Percentiles rank a stretch among this genome's conserved stretches.
These are phyloP conservation scores for Lupinus albus DNA, from an alignment of 306 rosid genomes.

Conservation along the genomic window DNA sequence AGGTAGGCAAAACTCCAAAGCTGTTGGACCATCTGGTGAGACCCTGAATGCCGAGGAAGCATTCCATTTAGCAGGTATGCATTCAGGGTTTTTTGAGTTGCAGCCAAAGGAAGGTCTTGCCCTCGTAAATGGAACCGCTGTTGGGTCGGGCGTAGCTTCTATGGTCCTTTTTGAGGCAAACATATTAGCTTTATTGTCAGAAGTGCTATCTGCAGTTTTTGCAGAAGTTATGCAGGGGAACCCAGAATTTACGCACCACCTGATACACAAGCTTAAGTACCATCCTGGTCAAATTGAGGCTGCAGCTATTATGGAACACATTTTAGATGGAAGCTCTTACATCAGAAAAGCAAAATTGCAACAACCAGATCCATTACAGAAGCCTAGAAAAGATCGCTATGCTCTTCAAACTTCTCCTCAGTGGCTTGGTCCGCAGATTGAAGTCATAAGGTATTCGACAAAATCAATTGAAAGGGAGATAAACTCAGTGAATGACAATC, in stretches of 20 bases:
- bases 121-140: constrained; percentile 51
- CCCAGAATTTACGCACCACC: constrained; percentile 49
- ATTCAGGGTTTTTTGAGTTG: constrained; percentile 44
- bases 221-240: constrained; percentile 53
- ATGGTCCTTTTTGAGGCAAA: constrained; percentile 52
- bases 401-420: constrained; percentile 60
- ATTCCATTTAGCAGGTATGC: constrained; percentile 45
- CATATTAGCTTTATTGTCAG: constrained; percentile 46
- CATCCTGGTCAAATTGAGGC: constrained; percentile 59
- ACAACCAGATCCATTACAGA: constrained; percentile 46
- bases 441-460: constrained; percentile 48
- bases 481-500: constrained; percentile 57
- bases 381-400: constrained; percentile 53
- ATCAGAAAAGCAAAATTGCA: constrained; percentile 36
- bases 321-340: constrained; percentile 53
- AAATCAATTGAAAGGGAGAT: constrained; percentile 54
- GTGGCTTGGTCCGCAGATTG: constrained; percentile 60
- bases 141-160: constrained; percentile 52
- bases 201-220: constrained; percentile 50
- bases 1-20: constrained; percentile 45
- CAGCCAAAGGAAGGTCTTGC: constrained; percentile 55
- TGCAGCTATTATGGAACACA: constrained; percentile 55
- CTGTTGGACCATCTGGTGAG: constrained; percentile 42
- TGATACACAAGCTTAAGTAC: constrained; percentile 52
- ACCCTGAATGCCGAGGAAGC: constrained; percentile 47